phyloP scores from a whole-genome alignment of 2,329 filamentous ascomycete species.

The Pleurostoma richardsiae region DNA sequence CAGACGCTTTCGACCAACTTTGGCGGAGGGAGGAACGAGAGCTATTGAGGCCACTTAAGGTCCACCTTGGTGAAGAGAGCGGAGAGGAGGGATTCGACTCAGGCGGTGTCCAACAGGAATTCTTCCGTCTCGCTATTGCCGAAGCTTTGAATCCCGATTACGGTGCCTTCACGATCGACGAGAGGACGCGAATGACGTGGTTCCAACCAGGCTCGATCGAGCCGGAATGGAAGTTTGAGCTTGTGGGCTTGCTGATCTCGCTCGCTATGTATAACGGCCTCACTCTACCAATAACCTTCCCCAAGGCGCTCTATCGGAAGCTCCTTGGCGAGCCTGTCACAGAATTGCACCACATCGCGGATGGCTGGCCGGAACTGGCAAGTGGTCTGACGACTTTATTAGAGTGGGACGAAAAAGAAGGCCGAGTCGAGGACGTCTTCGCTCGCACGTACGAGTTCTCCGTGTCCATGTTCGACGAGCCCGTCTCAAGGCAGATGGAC shows the following conservation, averaged over 20 bases:
- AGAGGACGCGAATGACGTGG: slow-evolving; percentile 75
- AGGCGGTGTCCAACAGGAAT: slow-evolving; percentile 94
- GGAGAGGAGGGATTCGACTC: slow-evolving; percentile 91
- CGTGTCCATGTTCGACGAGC: slow-evolving; percentile 50
- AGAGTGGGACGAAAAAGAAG: slow-evolving; percentile 70
- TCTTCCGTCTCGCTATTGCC: slow-evolving; percentile 79
- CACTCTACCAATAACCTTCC: slow-evolving; percentile 86
- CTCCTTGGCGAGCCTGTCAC: slow-evolving; percentile 66
- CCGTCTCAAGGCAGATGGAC: slow-evolving; percentile 53
- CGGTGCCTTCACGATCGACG: slow-evolving; percentile 76
- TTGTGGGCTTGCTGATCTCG: slow-evolving; percentile 82
- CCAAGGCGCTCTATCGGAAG: slow-evolving; percentile 76
- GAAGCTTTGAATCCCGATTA: slow-evolving; percentile 75
- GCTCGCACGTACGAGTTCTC: slow-evolving; percentile 84
- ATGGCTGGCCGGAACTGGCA: slow-evolving; percentile 81
- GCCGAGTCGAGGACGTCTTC: slow-evolving; percentile 76
- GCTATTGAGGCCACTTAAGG: slow-evolving; percentile 78
- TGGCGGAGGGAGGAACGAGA: slow-evolving; percentile 83
- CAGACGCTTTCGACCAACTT: slow-evolving; percentile 78
- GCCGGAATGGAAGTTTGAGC: slow-evolving; percentile 83
- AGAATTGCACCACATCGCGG: slow-evolving; percentile 70
- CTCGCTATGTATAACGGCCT: slow-evolving; percentile 91
- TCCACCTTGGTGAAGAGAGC: slow-evolving; percentile 74
- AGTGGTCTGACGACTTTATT: slow-evolving; percentile 69
- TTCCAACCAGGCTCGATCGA: slow-evolving; percentile 80